Percentiles rank a stretch among this genome's conserved stretches.
Conservation (phyloP, 2,329 filamentous ascomycete species). For the Acrodontium crateriforme region DNA sequence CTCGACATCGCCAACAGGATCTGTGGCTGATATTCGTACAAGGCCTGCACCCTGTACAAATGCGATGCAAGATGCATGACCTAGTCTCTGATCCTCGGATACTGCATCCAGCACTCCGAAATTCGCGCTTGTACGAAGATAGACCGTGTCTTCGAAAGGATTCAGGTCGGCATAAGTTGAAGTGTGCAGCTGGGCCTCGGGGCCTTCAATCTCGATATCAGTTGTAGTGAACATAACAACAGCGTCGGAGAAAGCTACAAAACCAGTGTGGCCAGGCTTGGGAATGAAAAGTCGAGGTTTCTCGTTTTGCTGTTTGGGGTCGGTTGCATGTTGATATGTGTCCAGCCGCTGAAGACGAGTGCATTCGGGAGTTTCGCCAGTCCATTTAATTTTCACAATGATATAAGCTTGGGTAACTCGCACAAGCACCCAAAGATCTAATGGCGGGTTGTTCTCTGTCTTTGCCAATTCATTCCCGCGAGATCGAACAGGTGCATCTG, state of each 20-base stretch:
- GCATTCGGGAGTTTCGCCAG: constrained; percentile 39
- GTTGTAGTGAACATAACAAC: constrained; percentile 64
- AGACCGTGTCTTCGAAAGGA: constrained; percentile 75
- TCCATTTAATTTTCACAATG: constrained; percentile 57
- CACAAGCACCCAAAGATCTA: constrained; percentile 19
- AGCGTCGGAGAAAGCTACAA: constrained; percentile 65
- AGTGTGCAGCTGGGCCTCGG: constrained; percentile 58
- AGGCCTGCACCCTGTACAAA: constrained; percentile 46
- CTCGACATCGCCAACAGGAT: constrained; percentile 47
- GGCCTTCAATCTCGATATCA: constrained; percentile 47
- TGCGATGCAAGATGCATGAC: constrained; percentile 29
- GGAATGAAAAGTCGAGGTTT: constrained; percentile 62
- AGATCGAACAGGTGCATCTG: constrained; percentile 25
- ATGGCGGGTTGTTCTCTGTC: constrained; percentile 10
- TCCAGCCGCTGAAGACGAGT: constrained; percentile 38
- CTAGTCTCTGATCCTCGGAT: constrained; percentile 26
- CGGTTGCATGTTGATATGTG: constrained; percentile 32
- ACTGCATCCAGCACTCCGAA: constrained; percentile 37
- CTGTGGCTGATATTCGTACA: constrained; percentile 39
- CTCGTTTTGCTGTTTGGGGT: constrained; percentile 1
- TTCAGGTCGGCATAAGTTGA: constrained; percentile 50
- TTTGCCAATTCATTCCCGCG: constrained; percentile 12
- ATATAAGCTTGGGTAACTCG: constrained; percentile 44
- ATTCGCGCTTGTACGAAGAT: constrained; percentile 47
- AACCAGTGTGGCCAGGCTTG: constrained; percentile 64